Evolutionary conservation across 768 basidiomycete genomes (phyloP), one percentile per base, ranked within the genome.

Genomic region (Mycena epipterygia): DNA sequence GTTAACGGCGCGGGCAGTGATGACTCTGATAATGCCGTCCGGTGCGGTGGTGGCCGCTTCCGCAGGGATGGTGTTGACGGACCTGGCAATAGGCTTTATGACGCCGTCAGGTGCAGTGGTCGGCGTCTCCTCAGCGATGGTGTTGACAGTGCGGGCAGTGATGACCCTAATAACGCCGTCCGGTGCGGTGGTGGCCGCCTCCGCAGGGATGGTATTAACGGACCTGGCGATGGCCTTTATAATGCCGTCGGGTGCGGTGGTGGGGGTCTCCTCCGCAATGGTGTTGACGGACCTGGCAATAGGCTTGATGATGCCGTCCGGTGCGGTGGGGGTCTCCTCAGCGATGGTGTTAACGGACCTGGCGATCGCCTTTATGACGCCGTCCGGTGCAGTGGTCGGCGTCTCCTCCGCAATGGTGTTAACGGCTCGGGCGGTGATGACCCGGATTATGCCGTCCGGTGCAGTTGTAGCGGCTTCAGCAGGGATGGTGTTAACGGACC

Each of bases 111-210:
- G 74, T 2, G 81, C 76, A 46, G 75, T 77, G 39, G 75, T 74
- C 7, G 81, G 63, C 8, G 69, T 53, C 67, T 80, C 77, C 5
- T 35, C 63, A 5, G 51, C 14, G n/a, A 53, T 32, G 27, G 25
- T 77, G 30, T 80, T 76, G 32, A 55, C 58, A 30, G 58, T n/a
- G 42, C 81, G 82, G 58, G 78, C 80, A 58, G 77, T 68, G 78
- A 86, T 88, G 25, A 82, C 82, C 30, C 64, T 76, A 70, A 81
- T 77, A 25, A 71, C 64, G 30, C 83, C 84, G 21, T 78, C 59
- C 2, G 74, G 75, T 0, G 82, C 76, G 41, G 75, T 77, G 25
- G 74, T 73, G 2, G 81, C 63, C 6, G 71, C 52, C 62, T 81
- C 77, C 5, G 30, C 62, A 2, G 64, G 53, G 0, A 65, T 14